phyloP scores from a whole-genome alignment of 805 yeast genomes.

The Ogataea salicorniae region DNA sequence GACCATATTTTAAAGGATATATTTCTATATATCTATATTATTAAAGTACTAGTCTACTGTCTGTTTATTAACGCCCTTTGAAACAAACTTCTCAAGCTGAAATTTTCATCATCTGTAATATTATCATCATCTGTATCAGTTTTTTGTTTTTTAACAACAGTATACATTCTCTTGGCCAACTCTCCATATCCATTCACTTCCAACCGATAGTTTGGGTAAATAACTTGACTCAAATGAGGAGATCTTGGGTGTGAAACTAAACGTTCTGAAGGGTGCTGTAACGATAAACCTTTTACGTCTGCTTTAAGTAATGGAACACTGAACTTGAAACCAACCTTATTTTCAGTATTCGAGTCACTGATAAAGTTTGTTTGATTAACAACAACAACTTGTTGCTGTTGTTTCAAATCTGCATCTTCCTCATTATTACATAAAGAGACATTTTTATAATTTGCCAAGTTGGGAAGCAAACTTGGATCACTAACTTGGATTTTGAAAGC shows the following conservation, averaged over 20 bases:
- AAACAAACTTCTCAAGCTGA: too few species aligned
- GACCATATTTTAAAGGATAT: too few species aligned
- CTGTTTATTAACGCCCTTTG: too few species aligned
- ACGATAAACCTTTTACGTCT: not conserved
- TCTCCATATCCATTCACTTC: not conserved
- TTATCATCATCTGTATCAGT: too few species aligned
- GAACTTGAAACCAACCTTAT: not conserved
- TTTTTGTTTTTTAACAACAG: too few species aligned
- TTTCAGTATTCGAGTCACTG: not conserved
- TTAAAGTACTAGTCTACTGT: too few species aligned
- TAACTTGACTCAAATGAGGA: constrained; percentile 15
- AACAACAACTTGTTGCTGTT: not conserved
- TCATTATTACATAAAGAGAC: constrained; percentile 8
- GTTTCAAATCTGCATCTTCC: not conserved
- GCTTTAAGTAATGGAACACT: constrained; percentile 1
- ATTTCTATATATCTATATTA: too few species aligned
- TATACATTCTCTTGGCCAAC: not conserved
- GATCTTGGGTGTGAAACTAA: constrained; percentile 11
- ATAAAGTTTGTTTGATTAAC: not conserved
- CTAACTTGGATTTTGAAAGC: constrained; percentile 26
- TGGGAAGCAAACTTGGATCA: constrained; percentile 15
- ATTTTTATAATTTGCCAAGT: constrained; percentile 16
- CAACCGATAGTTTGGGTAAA: constrained; percentile 14
- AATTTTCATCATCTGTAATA: too few species aligned
- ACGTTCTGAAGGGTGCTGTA: not conserved